phyloP scores from a whole-genome alignment of 495 filamentous ascomycete species.

The Neurospora sp. region DNA sequence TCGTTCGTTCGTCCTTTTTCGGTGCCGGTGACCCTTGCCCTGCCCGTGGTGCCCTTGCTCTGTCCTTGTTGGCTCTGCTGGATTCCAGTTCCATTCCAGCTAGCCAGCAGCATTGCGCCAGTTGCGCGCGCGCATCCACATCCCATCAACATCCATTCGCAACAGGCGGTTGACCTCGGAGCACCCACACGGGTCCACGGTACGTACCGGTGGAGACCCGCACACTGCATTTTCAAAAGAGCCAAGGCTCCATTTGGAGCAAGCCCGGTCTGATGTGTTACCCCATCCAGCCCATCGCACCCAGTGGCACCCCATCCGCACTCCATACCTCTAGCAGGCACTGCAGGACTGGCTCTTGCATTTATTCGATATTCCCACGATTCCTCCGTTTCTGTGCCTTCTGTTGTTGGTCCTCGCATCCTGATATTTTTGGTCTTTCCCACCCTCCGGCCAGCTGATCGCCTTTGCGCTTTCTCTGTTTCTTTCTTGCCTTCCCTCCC shows the following conservation, averaged over 20 bases:
- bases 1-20: background rate
- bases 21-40: background rate
- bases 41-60: background rate
- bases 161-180: background rate
- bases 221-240: background rate
- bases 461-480: background rate
- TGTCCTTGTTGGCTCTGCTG: background rate
- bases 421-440: conserved; percentile 16
- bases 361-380: background rate
- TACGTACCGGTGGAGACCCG: background rate
- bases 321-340: background rate
- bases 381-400: background rate
- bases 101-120: background rate
- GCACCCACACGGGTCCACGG: background rate
- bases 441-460: background rate
- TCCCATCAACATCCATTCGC: background rate
- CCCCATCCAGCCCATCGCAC: background rate
- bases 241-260: background rate
- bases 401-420: conserved; percentile 11
- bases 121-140: background rate
- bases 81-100: background rate
- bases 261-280: background rate
- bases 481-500: background rate
- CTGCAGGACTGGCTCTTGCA: background rate
- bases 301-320: background rate